phyloP scores from a whole-genome alignment of 164 flowering plant species.

The Buxus sempervirens region DNA sequence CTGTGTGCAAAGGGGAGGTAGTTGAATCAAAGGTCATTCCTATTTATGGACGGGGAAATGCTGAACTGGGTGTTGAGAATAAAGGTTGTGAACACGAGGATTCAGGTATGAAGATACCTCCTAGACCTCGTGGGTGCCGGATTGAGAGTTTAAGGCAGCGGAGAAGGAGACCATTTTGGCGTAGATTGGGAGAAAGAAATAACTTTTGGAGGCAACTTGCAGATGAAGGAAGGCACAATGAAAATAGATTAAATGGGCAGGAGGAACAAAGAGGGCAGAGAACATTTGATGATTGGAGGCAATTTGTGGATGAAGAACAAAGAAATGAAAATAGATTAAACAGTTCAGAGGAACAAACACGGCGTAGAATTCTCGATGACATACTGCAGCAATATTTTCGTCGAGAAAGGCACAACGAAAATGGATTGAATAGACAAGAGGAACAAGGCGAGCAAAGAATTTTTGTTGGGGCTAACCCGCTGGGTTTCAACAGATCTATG shows the following conservation, averaged over 20 bases:
- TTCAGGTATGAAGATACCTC: constrained; percentile 34
- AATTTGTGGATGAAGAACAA: too few relatives aligned
- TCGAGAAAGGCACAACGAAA: too few relatives aligned
- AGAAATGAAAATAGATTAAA: too few relatives aligned
- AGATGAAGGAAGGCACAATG: constrained; percentile 20
- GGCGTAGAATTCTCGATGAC: constrained; percentile 15
- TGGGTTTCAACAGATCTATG: constrained; percentile 23
- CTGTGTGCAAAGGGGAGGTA: constrained; percentile 38
- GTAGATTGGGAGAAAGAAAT: constrained; percentile 14
- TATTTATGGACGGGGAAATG: constrained; percentile 32
- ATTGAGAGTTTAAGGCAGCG: constrained; percentile 28
- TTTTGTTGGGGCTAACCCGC: too few relatives aligned
- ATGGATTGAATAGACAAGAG: too few relatives aligned
- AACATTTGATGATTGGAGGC: too few relatives aligned
- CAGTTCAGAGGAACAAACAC: constrained; percentile 9
- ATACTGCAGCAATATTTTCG: constrained; percentile 5
- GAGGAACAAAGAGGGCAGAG: too few relatives aligned
- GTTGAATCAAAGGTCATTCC: constrained; percentile 27
- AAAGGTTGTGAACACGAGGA: constrained; percentile 11
- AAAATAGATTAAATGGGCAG: constrained; percentile 17
- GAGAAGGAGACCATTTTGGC: constrained; percentile 13
- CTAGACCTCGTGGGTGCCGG: constrained; percentile 30
- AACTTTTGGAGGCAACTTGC: constrained; percentile 17
- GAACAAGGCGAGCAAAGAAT: too few relatives aligned
- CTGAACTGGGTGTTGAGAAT: constrained; percentile 14